Conservation (phyloP, 495 filamentous ascomycete species). For the Cercophora sp. region DNA sequence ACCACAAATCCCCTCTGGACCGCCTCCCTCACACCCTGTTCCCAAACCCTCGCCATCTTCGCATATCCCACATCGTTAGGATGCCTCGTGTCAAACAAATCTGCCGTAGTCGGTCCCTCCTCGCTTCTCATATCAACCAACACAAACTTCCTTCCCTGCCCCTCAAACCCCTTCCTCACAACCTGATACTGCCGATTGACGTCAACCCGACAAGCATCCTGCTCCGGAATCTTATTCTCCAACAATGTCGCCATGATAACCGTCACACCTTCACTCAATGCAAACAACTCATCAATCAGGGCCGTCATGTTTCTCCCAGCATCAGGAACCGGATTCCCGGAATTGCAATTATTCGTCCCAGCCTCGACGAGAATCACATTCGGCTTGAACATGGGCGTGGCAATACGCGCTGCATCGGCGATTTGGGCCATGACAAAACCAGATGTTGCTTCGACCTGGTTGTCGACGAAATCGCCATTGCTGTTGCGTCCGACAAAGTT, state of each 20-base stretch:
- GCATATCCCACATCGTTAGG: constrained; percentile 44
- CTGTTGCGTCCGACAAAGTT: constrained; percentile 37
- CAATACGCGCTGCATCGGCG: constrained; percentile 25
- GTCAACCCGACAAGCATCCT: constrained; percentile 33
- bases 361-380: constrained; percentile 38
- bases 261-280: constrained; percentile 36
- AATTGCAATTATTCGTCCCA: constrained; percentile 40
- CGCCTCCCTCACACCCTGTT: constrained; percentile 34
- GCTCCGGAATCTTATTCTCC: constrained; percentile 34
- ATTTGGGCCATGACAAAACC: constrained; percentile 37
- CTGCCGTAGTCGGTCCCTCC: constrained; percentile 19
- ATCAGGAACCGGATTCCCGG: constrained; percentile 20
- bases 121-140: constrained; percentile 28
- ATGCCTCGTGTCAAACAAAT: constrained; percentile 31
- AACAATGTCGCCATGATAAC: constrained; percentile 46
- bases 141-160: constrained; percentile 20
- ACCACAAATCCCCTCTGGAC: constrained; percentile 34
- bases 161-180: constrained; percentile 23
- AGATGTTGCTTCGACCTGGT: constrained; percentile 35
- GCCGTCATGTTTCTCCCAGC: constrained; percentile 29
- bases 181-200: constrained; percentile 33
- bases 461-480: constrained; percentile 36
- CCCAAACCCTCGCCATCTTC: constrained; percentile 46
- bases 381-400: constrained; percentile 30
- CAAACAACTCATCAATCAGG: constrained; percentile 37